Base-by-base conservation (phyloP, 2,329 filamentous ascomycete species). In the Botrytis tulipae region DNA sequence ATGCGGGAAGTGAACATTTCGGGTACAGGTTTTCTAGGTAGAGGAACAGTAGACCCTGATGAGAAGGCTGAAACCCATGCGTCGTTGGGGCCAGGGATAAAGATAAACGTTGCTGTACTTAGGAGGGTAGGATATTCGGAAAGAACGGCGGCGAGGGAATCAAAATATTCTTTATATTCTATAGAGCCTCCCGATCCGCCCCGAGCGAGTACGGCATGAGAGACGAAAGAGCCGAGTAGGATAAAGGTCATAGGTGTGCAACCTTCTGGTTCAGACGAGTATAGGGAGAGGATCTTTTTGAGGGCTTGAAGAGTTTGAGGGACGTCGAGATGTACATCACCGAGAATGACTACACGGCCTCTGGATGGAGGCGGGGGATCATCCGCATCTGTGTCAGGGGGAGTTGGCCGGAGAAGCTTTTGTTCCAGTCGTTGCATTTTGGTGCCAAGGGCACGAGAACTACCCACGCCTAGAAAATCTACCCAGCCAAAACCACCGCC, bases 91-190 rank as follows among this genome's bases (percentile, higher is more conserved):
- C 96, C 96, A 0, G 96, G 96, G 0, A 98, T 92, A 80, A 99
- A 97, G 46, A 97, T 86, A 81, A 98, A 97, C 0, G 93, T 95
- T 8, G 93, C 91, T 40, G 88, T 88, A 73, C 92, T 91, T 61
- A 98, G 87, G 22, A 99, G 87, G 0, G 88, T 86, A 4, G 94
- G 93, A 80, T 94, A 98, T 77, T 98, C 94, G 12, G 93, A 87
- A 9, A 99, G 87, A 1, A 93, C 87, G 3, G 91, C 90, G 4
- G 96, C 95, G 20, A 99, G 87, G 14, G 91, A 89, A 83, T 99
- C 94, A 82, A 98, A 98, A 81, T 93, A 92, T 83, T 98, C 96
- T 84, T 98, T 98, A 84, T 97, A 98, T 83, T 97, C 94, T 78
- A 98, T 95, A 82, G 93, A 95, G 54, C 93, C 93, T 35, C 92